These are phyloP conservation scores for Pyronema domesticum DNA, from an alignment of 495 filamentous ascomycete genomes.

Conservation along the genomic window DNA sequence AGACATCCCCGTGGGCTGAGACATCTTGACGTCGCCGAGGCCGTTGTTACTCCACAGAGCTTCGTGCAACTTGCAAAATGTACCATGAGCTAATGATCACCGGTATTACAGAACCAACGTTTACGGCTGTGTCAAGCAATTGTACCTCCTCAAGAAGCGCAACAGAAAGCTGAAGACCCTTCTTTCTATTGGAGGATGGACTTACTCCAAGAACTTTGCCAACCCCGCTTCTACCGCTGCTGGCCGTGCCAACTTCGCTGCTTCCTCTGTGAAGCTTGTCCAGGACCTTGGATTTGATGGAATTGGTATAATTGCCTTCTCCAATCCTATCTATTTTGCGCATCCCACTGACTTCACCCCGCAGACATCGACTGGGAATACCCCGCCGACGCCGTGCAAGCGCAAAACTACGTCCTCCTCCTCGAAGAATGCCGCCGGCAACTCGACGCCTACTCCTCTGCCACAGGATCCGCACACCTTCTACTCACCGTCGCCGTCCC, in stretches of 20 bases:
- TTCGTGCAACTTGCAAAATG: background rate
- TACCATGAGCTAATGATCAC: background rate
- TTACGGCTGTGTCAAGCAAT: constrained; percentile 86
- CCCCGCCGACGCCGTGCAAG: constrained; percentile 38
- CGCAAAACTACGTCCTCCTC: constrained; percentile 50
- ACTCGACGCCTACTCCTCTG: constrained; percentile 44
- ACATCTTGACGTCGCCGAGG: background rate
- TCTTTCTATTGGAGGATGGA: constrained; percentile 93
- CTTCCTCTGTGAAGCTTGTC: constrained; percentile 40
- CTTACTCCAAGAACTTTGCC: constrained; percentile 75
- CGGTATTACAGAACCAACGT: constrained; percentile 42
- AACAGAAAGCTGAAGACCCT: constrained; percentile 81
- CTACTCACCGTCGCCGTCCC: constrained; percentile 56
- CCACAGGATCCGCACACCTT: constrained; percentile 39
- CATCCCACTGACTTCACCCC: constrained; percentile 35
- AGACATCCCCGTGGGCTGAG: background rate
- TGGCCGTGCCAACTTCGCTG: constrained; percentile 52
- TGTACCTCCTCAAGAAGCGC: constrained; percentile 72
- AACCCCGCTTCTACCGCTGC: constrained; percentile 45
- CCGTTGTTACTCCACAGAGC: background rate
- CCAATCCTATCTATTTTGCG: background rate
- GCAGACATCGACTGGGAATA: constrained; percentile 54
- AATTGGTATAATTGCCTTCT: constrained; percentile 12
- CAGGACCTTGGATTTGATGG: constrained; percentile 44
- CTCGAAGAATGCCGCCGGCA: constrained; percentile 46